Percentiles rank a stretch among this genome's conserved stretches.
These are phyloP conservation scores for Cadophora sp. DNA, from an alignment of 2,329 filamentous ascomycete genomes.

Conservation along the genomic window DNA sequence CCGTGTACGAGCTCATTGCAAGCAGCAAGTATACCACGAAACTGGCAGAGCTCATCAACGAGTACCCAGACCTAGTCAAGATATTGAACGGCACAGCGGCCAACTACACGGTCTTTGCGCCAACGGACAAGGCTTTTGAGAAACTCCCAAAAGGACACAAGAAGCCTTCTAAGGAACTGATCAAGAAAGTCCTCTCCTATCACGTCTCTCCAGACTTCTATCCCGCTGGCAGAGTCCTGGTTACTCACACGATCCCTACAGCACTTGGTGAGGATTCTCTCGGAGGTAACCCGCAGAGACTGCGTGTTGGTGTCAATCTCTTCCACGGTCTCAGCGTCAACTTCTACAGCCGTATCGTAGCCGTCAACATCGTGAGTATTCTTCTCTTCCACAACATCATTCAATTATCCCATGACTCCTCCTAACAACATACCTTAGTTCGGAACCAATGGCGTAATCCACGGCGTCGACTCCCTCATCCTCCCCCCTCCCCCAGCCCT, in stretches of 20 bases:
- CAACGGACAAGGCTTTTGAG: slow-evolving; percentile 78
- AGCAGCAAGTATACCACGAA: slow-evolving; percentile 77
- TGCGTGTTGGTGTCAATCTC: slow-evolving; percentile 69
- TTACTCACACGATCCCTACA: slow-evolving; percentile 77
- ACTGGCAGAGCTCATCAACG: slow-evolving; percentile 76
- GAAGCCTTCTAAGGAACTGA: slow-evolving; percentile 72
- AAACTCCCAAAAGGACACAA: slow-evolving; percentile 57
- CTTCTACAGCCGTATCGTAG: slow-evolving; percentile 75
- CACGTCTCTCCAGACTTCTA: slow-evolving; percentile 75
- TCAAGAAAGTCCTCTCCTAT: slow-evolving; percentile 75
- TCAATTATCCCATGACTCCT: neutral
- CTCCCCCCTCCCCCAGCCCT: slow-evolving; percentile 73
- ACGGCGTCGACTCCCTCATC: slow-evolving; percentile 77
- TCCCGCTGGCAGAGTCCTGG: slow-evolving; percentile 69
- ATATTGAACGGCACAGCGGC: slow-evolving; percentile 75
- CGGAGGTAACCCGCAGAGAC: slow-evolving; percentile 72
- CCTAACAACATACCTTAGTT: slow-evolving; percentile 51
- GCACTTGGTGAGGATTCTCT: slow-evolving; percentile 64
- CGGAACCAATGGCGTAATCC: slow-evolving; percentile 81
- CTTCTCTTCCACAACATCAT: neutral
- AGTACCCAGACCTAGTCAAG: slow-evolving; percentile 74
- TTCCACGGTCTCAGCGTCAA: slow-evolving; percentile 73
- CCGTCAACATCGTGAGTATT: slow-evolving; percentile 69
- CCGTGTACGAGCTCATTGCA: slow-evolving; percentile 82
- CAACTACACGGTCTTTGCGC: slow-evolving; percentile 84